These are phyloP conservation scores for Corrigiola litoralis DNA, from an alignment of 179 eudicot species.

Conservation along the genomic window DNA sequence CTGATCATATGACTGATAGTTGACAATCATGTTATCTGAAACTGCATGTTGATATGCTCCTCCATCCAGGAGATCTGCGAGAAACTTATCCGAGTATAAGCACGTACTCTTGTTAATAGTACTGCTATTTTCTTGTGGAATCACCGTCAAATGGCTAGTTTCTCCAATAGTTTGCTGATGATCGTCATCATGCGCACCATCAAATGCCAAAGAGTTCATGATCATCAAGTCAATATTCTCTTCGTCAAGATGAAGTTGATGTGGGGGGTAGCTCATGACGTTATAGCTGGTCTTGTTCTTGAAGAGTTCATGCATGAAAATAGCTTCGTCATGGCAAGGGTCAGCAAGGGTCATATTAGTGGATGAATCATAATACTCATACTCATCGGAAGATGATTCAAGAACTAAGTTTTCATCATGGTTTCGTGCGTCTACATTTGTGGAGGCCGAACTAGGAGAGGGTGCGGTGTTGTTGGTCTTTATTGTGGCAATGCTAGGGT, in stretches of 20 bases:
- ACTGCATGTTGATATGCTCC: neutral
- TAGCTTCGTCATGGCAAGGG: slow-evolving; percentile 40
- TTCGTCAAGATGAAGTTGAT: neutral
- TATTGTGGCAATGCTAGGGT: slow-evolving; percentile 5
- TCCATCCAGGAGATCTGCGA: slow-evolving; percentile 33
- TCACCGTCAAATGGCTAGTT: neutral
- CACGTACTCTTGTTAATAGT: neutral
- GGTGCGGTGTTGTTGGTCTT: neutral
- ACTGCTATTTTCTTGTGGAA: neutral
- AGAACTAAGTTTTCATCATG: neutral
- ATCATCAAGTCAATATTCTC: neutral
- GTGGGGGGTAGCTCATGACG: neutral
- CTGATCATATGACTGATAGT: neutral
- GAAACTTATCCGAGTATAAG: slow-evolving; percentile 27
- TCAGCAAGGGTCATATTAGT: slow-evolving; percentile 14
- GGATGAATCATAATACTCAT: slow-evolving; percentile 17
- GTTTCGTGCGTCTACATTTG: slow-evolving; percentile 9
- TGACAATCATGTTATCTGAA: neutral
- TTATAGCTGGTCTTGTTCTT: neutral
- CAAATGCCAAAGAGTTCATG: neutral
- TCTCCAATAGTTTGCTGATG: neutral
- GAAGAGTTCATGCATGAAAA: slow-evolving; percentile 48
- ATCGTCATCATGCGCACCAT: neutral
- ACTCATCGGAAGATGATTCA: slow-evolving; percentile 18
- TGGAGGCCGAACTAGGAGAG: slow-evolving; percentile 22